Evolutionary conservation across 2,329 filamentous ascomycete species (phyloP).

Genomic region (Cladobotryum mycophilum): DNA sequence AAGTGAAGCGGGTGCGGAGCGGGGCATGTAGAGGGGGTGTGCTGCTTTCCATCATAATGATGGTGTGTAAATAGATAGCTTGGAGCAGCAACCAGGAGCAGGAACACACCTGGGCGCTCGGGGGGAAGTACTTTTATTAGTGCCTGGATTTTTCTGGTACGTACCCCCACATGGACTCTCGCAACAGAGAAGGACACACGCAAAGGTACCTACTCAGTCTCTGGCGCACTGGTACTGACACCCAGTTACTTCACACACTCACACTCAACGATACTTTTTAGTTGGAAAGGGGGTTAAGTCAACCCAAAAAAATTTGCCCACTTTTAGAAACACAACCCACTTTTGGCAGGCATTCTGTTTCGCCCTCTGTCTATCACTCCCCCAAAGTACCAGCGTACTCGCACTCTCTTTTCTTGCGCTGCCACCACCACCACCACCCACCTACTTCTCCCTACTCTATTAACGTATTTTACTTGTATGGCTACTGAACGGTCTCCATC

Average conservation of each 20-base stretch:
- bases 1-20: conserved; percentile 1
- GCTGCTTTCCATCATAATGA: neutral
- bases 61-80: conserved; percentile 2
- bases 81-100: neutral
- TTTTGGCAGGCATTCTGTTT: too few species aligned
- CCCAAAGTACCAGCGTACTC: neutral
- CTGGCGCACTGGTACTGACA: too few species aligned
- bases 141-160: neutral
- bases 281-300: too few species aligned
- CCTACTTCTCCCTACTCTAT: neutral
- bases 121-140: conserved; percentile 8
- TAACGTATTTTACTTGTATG: too few species aligned
- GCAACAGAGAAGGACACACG: too few species aligned
- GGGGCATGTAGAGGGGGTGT: neutral
- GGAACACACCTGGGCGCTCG: neutral
- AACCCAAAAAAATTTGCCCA: too few species aligned
- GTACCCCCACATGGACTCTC: too few species aligned
- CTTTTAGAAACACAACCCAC: too few species aligned
- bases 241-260: too few species aligned
- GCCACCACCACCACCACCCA: neutral
- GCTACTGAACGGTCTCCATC: too few species aligned
- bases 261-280: too few species aligned
- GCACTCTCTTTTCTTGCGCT: neutral
- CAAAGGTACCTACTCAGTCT: too few species aligned
- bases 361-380: neutral